Evolutionary conservation across 305 asterid genomes (phyloP).

Genomic region (Fraxinus angustifolia): DNA sequence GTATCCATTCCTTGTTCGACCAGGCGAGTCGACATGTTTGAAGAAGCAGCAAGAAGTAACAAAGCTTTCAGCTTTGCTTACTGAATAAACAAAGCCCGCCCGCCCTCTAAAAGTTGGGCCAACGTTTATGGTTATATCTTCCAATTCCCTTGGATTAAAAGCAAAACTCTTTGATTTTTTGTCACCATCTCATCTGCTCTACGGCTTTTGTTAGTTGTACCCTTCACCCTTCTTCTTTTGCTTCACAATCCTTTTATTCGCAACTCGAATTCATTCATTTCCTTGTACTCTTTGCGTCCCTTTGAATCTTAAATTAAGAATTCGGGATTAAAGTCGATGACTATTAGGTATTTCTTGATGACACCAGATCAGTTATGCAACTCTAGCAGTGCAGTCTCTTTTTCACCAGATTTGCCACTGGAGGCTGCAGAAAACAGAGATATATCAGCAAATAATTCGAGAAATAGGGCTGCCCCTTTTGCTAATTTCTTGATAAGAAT

Average conservation of each 20-base stretch:
- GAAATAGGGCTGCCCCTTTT: conserved; percentile 38
- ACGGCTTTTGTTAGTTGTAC: conserved; percentile 29
- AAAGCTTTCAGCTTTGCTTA: conserved; percentile 54
- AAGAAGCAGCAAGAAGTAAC: conserved; percentile 20
- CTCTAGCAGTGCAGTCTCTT: conserved; percentile 35
- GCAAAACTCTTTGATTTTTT: conserved; percentile 76
- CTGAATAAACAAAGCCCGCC: conserved; percentile 37
- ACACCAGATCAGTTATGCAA: conserved; percentile 52
- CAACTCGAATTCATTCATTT: neutral
- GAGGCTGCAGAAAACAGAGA: conserved; percentile 38
- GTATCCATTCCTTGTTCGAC: neutral
- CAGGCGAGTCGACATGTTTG: neutral
- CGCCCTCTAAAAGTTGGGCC: conserved; percentile 53
- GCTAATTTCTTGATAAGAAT: conserved; percentile 58
- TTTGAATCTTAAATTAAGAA: neutral
- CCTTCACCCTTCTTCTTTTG: conserved; percentile 29
- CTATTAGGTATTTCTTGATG: conserved; percentile 42
- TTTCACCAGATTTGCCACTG: conserved; percentile 36
- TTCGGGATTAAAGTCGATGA: conserved; percentile 31
- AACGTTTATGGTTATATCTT: conserved; percentile 39
- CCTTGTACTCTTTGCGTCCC: neutral
- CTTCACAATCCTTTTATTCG: conserved; percentile 31
- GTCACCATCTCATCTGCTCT: conserved; percentile 75
- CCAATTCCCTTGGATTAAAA: conserved; percentile 59
- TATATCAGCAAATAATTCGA: conserved; percentile 25